Evolutionary conservation across 805 yeast species (phyloP), one percentile per base, ranked within the genome.

Genomic region (Candida sanyiensis): DNA sequence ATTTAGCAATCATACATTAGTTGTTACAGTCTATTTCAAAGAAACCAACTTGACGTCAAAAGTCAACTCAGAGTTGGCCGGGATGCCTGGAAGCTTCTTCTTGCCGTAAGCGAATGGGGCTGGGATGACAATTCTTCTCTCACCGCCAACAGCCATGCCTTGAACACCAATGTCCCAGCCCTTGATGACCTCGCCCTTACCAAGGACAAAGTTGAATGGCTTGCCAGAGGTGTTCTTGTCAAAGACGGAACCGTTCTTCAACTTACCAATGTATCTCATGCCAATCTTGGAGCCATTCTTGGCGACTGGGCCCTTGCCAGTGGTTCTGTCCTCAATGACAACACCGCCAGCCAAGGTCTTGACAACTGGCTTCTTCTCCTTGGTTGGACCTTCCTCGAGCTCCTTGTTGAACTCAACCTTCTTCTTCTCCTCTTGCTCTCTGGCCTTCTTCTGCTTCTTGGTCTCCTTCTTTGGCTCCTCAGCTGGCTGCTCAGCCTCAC

Each of bases 161-260:
- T 90, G 88, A 56, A 93, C 93, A 74, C 99, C 99, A 58, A 90
- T 75, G 62, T 93, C 99, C 86, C 96, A 93, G 50, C 97, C 98
- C 66, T 86, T 86, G 73, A 93, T 93, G 53, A 95, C 97, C 69
- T 93, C 98, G 61, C 97, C 98, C 64, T 83, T 84, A 57, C 98
- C 98, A 54, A 93, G 75, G 47, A 76, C 77, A 68, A 93, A 93
- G 49, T 68, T 66, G 66, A 93, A 93, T 58, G 99, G 98, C 72
- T 87, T 90, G 57, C 99, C 99, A 50, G 81, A 74, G 53, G 96
- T 87, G 80, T 93, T 93, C 67, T 90, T 89, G 75, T 93, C 99
- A 52, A 93, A 93, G 35, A 85, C 88, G 64, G 86, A 86, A 54
- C 97, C 98, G 70, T 89, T 88, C 71, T 84, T 83, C 64, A 93